These are phyloP conservation scores for Kurtzmaniella quercitrusa DNA, from an alignment of 1,139 yeast species.

Conservation along the genomic window DNA sequence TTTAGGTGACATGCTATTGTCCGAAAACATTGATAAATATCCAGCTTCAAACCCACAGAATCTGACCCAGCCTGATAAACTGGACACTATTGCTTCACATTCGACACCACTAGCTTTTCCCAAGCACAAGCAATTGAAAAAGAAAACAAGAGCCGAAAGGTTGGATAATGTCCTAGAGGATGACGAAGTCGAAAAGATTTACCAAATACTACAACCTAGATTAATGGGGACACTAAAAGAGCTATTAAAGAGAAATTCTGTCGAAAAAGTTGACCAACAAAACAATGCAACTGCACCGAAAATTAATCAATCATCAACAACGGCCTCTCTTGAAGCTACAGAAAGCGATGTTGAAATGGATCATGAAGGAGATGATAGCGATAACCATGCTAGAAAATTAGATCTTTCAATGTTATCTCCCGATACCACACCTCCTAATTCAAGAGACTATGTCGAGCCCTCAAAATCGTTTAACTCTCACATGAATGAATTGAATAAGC, in stretches of 20 bases:
- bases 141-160: not conserved
- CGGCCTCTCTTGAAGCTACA: not conserved
- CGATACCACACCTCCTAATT: conserved; percentile 23
- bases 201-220: conserved; percentile 7
- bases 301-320: too few relatives aligned
- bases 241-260: not conserved
- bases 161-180: not conserved
- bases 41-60: not conserved
- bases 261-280: not conserved
- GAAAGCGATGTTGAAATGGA: not conserved
- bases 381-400: conserved; percentile 1
- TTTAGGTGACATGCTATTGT: not conserved
- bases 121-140: not conserved
- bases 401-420: conserved; percentile 4
- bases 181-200: conserved; percentile 7
- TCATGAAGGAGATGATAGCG: not conserved
- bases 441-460: conserved; percentile 16
- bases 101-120: conserved; percentile 26
- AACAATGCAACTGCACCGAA: not conserved
- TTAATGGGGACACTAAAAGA: conserved; percentile 5
- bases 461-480: not conserved
- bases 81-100: conserved; percentile 21
- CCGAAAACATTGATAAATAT: conserved; percentile 5
- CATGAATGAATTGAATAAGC: not conserved
- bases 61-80: conserved; percentile 3